Evolutionary conservation across 1,139 yeast species (phyloP).

Genomic region (Magnusiomyces suaveolens): DNA sequence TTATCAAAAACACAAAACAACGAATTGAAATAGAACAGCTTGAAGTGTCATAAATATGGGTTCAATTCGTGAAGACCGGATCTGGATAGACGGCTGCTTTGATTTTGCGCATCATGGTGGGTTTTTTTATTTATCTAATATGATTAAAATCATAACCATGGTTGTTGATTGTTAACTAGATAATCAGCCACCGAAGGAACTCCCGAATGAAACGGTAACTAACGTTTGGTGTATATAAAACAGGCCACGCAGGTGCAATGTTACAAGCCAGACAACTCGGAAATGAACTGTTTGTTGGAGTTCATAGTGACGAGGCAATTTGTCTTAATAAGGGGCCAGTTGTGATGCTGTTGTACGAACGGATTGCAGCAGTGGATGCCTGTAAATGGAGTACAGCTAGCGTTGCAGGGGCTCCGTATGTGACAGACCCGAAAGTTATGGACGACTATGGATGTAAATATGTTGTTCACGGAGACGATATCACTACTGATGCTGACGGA

Average conservation of each 20-base stretch:
- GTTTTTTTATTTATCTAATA: constrained; percentile 29
- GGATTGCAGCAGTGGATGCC: constrained; percentile 74
- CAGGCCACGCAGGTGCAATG: constrained; percentile 91
- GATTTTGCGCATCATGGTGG: constrained; percentile 93
- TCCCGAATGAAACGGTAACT: too few species aligned
- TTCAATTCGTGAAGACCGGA: constrained; percentile 18
- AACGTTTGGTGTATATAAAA: not conserved
- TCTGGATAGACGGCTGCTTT: constrained; percentile 97
- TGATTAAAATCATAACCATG: too few species aligned
- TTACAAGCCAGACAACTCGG: constrained; percentile 81
- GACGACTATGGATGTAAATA: constrained; percentile 64
- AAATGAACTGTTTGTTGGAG: constrained; percentile 68
- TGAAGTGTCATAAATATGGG: not conserved
- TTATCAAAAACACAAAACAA: too few species aligned
- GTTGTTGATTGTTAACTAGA: too few species aligned
- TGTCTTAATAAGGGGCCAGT: constrained; percentile 79
- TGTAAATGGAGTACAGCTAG: constrained; percentile 82
- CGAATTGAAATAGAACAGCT: too few species aligned
- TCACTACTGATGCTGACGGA: constrained; percentile 92
- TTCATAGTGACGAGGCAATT: constrained; percentile 86
- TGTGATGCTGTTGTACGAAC: constrained; percentile 75
- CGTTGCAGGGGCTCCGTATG: constrained; percentile 80
- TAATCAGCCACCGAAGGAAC: too few species aligned
- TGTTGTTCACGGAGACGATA: constrained; percentile 97
- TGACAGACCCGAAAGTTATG: constrained; percentile 80